Evolutionary conservation across 2,329 filamentous ascomycete genomes (phyloP), one percentile per base, ranked within the genome.

Genomic region (Blastomyces parvus): DNA sequence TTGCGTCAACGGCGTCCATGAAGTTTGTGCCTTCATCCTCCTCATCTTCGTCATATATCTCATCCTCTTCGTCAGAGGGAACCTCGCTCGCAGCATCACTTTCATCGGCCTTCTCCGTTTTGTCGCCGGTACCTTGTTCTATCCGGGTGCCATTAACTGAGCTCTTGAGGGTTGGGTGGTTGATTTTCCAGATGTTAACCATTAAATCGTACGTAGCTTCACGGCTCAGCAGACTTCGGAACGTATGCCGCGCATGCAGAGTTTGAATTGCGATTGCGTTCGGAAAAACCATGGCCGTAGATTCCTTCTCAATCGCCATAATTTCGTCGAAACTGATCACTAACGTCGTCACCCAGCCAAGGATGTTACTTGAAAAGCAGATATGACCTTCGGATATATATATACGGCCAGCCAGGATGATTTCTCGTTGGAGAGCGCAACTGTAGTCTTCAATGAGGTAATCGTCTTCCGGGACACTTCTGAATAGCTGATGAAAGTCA

Each of bases 271-370:
- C 94, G 62, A 99, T 89, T 3, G 93, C 95, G 72, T 99, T 99
- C 64, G 95, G 96, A 77, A 99, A 97, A 1, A 99, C 82, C 65
- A 99, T 83, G 0, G 94, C 94, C 0, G 94, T 99, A 73, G 87
- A 97, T 74, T 96, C 89, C 79, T 97, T 97, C 77, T 99, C 94
- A 8, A 99, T 89, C 0, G 93, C 91, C 25, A 97, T 90, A 64
- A 99, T 90, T 75, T 99, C 94, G 72, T 99, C 94, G 73, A 99
- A 99, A 74, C 91, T 95, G 80, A 99, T 96, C 61, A 99, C 93
- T 52, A 99, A 81, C 1, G 94, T 99, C 0, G 94, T 99, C 27
- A 95, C 89, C 94, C 94, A 99, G 62, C 94, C 94, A 57, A 99
- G 84, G 68, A 99, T 99, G 73, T 99, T 99, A 80, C 94, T 97